Evolutionary conservation across 495 filamentous ascomycete genomes (phyloP).

Genomic region (Copromyces sp.): DNA sequence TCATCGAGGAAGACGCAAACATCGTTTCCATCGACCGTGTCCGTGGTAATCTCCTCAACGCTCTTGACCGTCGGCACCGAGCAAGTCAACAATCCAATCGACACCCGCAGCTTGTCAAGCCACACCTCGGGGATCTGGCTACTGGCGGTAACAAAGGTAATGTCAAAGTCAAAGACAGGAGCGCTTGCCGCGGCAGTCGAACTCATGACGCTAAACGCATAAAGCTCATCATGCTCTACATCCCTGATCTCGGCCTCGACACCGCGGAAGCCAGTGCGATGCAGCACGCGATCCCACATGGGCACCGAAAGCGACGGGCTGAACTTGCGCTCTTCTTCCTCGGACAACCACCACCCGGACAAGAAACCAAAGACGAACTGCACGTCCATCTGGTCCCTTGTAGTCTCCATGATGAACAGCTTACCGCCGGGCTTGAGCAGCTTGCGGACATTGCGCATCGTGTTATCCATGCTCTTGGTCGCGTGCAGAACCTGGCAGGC

Average conservation of each 20-base stretch:
- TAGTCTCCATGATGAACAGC: slow-evolving; percentile 29
- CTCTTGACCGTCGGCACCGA: slow-evolving; percentile 14
- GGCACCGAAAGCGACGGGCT: slow-evolving; percentile 18
- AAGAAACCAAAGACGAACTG: slow-evolving; percentile 25
- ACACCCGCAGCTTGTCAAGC: slow-evolving; percentile 18
- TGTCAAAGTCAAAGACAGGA: slow-evolving; percentile 17
- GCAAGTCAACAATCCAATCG: slow-evolving; percentile 17
- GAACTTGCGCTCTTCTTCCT: slow-evolving; percentile 30
- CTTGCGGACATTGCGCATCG: slow-evolving; percentile 35
- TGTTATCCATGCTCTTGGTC: slow-evolving; percentile 34
- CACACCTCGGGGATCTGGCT: slow-evolving; percentile 1
- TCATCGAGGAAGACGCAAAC: slow-evolving; percentile 29
- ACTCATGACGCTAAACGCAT: slow-evolving; percentile 21
- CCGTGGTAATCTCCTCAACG: slow-evolving; percentile 3
- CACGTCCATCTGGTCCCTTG: slow-evolving; percentile 19
- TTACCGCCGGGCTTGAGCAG: slow-evolving; percentile 32
- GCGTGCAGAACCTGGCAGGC: slow-evolving; percentile 45
- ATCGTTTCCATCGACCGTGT: slow-evolving; percentile 7
- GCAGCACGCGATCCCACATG: slow-evolving; percentile 23
- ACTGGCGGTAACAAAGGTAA: slow-evolving; percentile 12
- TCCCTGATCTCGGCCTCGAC: slow-evolving; percentile 22
- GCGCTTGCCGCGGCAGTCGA: slow-evolving; percentile 8
- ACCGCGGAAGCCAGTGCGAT: slow-evolving; percentile 17
- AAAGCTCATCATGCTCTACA: slow-evolving; percentile 22
- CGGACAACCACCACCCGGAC: slow-evolving; percentile 24